These are phyloP conservation scores for Antrodiella citrinella DNA, from an alignment of 768 basidiomycete genomes.

Conservation along the genomic window DNA sequence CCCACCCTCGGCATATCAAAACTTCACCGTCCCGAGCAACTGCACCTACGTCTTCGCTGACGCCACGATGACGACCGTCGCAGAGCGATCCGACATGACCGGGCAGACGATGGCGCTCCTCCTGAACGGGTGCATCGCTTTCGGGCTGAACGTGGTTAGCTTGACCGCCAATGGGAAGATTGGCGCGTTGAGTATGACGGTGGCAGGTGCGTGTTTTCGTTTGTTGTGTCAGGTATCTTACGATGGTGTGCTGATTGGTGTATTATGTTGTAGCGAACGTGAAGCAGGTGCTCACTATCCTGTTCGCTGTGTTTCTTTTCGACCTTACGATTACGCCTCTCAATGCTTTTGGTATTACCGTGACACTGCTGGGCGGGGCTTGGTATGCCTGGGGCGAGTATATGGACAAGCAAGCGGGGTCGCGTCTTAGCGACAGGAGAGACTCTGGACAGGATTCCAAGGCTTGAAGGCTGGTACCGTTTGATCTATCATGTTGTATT, in stretches of 20 bases:
- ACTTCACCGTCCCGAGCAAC: background rate
- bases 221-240: background rate
- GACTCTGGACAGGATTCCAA: no score
- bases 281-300: constrained; percentile 88
- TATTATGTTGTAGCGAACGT: constrained; percentile 58
- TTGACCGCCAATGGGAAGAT: constrained; percentile 94
- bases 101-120: constrained; percentile 39
- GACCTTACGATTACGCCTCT: constrained; percentile 68
- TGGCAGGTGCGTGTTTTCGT: constrained; percentile 54
- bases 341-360: constrained; percentile 75
- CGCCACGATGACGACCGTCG: background rate
- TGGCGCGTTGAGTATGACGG: constrained; percentile 85
- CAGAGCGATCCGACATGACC: background rate
- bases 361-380: constrained; percentile 83
- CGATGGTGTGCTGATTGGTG: constrained; percentile 2
- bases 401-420: constrained; percentile 14
- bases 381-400: constrained; percentile 68
- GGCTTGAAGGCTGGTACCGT: no score
- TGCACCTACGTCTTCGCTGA: background rate
- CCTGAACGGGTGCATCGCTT: constrained; percentile 82
- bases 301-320: constrained; percentile 80
- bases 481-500: no score
- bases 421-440: no score
- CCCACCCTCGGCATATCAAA: background rate
- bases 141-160: constrained; percentile 87